phyloP scores from a whole-genome alignment of 1,284 basidiomycete species.

The Leccinum pachyderme region DNA sequence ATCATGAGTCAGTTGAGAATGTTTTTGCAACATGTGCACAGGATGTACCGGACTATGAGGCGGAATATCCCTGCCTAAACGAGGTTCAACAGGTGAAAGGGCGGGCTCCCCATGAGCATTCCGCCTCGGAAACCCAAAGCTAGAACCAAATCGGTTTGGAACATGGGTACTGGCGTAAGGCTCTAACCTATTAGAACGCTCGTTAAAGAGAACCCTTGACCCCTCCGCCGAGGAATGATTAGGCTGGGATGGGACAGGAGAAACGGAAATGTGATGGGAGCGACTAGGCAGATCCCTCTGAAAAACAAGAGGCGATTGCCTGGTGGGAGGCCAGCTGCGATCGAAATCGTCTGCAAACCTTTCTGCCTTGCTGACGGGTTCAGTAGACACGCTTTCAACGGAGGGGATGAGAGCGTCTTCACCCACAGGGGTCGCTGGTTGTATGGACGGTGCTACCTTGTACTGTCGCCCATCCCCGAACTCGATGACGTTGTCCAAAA shows the following conservation, averaged over 20 bases:
- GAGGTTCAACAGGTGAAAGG: constrained; percentile 43
- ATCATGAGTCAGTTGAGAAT: constrained; percentile 19
- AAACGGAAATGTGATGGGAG: constrained; percentile 31
- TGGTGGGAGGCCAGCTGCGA: constrained; percentile 83
- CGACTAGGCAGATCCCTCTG: constrained; percentile 43
- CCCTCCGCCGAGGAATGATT: constrained; percentile 51
- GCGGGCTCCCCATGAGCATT: constrained; percentile 43
- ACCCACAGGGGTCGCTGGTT: constrained; percentile 18
- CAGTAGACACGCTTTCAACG: constrained; percentile 20
- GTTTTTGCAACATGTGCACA: constrained; percentile 54
- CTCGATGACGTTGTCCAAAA: constrained; percentile 85
- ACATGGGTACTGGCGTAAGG: constrained; percentile 54
- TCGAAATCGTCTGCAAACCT: constrained; percentile 88
- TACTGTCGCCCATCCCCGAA: constrained; percentile 91
- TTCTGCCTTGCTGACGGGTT: constrained; percentile 65
- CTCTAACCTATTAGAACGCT: constrained; percentile 82
- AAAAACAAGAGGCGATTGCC: constrained; percentile 42
- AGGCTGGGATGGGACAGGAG: constrained; percentile 40
- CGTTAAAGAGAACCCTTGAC: constrained; percentile 83
- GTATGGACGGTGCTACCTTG: constrained; percentile 58
- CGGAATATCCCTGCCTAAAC: constrained; percentile 45
- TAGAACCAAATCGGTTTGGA: constrained; percentile 31
- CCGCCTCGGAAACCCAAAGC: constrained; percentile 40
- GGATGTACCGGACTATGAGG: constrained; percentile 40
- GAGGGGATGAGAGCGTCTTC: constrained; percentile 21